Evolutionary conservation across 352 stramenopile genomes (phyloP).

Genomic region (Nothophytophthora sp.): DNA sequence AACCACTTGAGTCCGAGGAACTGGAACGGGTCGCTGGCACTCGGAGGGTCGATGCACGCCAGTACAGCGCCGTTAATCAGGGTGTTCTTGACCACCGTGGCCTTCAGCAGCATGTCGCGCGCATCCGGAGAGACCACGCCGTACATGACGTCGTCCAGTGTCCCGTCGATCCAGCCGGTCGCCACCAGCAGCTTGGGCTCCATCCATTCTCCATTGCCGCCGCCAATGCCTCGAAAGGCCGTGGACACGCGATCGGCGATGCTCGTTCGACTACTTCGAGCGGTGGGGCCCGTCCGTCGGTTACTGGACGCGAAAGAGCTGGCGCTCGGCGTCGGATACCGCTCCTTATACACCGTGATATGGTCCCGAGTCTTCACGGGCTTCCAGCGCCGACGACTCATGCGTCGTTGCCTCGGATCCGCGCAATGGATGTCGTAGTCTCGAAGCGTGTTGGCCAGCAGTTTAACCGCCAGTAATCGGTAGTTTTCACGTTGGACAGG

Average conservation of each 20-base stretch:
- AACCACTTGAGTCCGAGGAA: constrained; percentile 45
- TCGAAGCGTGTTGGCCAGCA: constrained; percentile 27
- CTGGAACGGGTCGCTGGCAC: constrained; percentile 33
- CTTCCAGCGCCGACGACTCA: constrained; percentile 34
- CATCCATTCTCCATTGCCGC: constrained; percentile 41
- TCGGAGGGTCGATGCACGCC: constrained; percentile 34
- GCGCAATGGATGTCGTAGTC: constrained; percentile 36
- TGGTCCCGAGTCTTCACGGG: constrained; percentile 27
- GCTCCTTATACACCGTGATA: constrained; percentile 39
- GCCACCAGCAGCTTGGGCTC: constrained; percentile 38
- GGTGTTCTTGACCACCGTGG: constrained; percentile 35
- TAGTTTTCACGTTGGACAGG: constrained; percentile 24
- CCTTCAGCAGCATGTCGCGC: constrained; percentile 48
- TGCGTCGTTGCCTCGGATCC: constrained; percentile 27
- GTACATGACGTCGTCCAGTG: constrained; percentile 69
- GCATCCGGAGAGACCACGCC: constrained; percentile 48
- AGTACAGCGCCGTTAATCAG: constrained; percentile 38
- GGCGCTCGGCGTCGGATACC: constrained; percentile 17
- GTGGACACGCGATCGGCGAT: constrained; percentile 41
- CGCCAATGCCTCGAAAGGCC: constrained; percentile 13
- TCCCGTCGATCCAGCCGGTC: constrained; percentile 38
- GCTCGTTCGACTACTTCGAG: constrained; percentile 28
- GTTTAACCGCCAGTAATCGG: constrained; percentile 20
- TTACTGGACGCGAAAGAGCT: constrained; percentile 8
- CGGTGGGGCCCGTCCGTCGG: background rate